Conservation (phyloP, 805 yeast species). For the Suhomyces tanzawaensis region DNA sequence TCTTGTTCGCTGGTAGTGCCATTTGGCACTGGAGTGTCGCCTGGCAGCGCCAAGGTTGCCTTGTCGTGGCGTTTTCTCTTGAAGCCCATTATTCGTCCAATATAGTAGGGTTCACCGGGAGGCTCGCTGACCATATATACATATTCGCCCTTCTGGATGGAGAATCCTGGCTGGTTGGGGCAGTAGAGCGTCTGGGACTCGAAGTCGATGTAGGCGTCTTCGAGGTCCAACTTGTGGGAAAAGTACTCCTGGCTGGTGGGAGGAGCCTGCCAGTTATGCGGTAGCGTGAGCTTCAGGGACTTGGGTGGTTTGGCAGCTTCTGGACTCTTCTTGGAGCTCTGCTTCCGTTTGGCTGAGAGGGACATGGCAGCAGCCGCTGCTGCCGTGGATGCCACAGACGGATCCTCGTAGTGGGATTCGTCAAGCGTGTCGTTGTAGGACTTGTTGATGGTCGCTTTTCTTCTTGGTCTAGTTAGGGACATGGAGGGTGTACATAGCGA, state of each 20-base stretch:
- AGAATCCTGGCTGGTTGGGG: conserved; percentile 25
- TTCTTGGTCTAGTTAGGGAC: conserved; percentile 29
- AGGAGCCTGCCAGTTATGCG: conserved; percentile 53
- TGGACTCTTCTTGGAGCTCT: neutral
- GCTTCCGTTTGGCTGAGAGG: conserved; percentile 6
- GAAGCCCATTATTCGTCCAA: conserved; percentile 82
- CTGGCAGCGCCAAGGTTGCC: neutral
- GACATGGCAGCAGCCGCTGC: neutral
- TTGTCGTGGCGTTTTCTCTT: conserved; percentile 13
- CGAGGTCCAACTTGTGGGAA: conserved; percentile 41
- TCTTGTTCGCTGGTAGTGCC: neutral
- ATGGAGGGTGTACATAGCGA: conserved; percentile 7
- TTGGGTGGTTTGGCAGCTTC: neutral
- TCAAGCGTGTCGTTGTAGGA: conserved; percentile 33
- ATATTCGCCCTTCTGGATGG: conserved; percentile 55
- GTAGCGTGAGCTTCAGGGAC: conserved; percentile 18
- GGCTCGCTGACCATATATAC: conserved; percentile 88
- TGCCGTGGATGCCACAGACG: conserved; percentile 2
- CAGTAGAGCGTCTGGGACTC: conserved; percentile 36
- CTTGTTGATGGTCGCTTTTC: conserved; percentile 38
- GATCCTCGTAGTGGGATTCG: conserved; percentile 24
- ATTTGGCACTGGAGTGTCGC: neutral
- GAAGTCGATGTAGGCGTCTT: conserved; percentile 41
- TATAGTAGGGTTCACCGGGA: conserved; percentile 90
- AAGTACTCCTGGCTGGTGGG: conserved; percentile 36